Conservation (phyloP, 805 yeast species). For the Kregervanrija delftensis region DNA sequence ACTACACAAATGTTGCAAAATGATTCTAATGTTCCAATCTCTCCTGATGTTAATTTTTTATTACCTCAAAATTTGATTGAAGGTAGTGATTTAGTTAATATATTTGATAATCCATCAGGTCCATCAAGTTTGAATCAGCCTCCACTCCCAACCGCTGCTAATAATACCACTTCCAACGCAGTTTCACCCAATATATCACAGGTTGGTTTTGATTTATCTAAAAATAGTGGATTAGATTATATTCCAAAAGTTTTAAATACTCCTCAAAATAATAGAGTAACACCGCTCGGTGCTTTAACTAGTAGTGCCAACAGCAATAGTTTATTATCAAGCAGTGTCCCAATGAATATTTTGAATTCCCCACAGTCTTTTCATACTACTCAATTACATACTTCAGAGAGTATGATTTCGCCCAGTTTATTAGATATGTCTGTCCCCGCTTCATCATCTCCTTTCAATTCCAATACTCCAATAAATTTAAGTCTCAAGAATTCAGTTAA, state of each 20-base stretch:
- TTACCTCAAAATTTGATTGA: slow-evolving; percentile 26
- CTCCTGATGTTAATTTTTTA: slow-evolving; percentile 19
- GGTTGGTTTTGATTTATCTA: slow-evolving; percentile 9
- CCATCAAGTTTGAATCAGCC: too few relatives aligned
- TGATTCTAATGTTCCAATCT: neutral
- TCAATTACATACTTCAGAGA: slow-evolving; percentile 1
- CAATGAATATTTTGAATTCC: slow-evolving; percentile 1
- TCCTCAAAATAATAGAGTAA: slow-evolving; percentile 7
- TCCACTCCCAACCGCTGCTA: too few relatives aligned
- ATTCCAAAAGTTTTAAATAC: slow-evolving; percentile 1
- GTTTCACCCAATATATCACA: slow-evolving; percentile 10
- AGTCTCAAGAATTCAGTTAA: slow-evolving; percentile 1
- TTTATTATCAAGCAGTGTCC: neutral
- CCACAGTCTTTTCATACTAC: slow-evolving; percentile 3
- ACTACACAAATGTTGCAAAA: too few relatives aligned
- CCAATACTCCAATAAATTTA: slow-evolving; percentile 10
- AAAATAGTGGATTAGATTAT: neutral
- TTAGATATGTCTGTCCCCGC: slow-evolving; percentile 13
- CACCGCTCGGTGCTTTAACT: slow-evolving; percentile 16
- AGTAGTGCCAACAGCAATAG: slow-evolving; percentile 6
- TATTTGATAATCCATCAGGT: slow-evolving; percentile 3
- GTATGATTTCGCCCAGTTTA: slow-evolving; percentile 4
- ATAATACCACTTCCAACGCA: neutral
- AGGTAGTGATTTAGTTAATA: slow-evolving; percentile 15
- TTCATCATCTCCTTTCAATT: slow-evolving; percentile 13